Base-by-base conservation (phyloP, 2,329 filamentous ascomycete genomes). In the Ophiostoma montium region DNA sequence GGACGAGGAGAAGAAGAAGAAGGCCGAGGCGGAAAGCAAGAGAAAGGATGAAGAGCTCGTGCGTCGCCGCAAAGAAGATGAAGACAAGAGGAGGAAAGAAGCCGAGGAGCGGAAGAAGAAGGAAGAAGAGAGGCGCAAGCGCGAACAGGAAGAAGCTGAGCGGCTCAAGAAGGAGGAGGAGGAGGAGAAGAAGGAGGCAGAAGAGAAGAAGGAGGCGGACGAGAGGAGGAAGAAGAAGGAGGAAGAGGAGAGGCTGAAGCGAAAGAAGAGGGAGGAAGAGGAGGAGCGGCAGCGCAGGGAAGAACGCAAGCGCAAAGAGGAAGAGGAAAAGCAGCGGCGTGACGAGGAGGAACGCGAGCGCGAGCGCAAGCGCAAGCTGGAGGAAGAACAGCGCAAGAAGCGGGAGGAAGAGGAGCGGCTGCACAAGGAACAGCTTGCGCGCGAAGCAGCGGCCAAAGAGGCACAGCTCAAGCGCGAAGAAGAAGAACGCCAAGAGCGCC, bases 361-460 rank as follows among this genome's bases (percentile, higher is more conserved):
- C 33, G 67, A 77, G 35, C 27, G 12, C 7, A 31, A 33, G 33
- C 33, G 35, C 15, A 16, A 36, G 44, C 68, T 66, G 16, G 73
- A 77, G 56, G 70, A 74, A 51, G 70, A 74, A 51, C 70, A 75
- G 52, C 69, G 68, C 47, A 67, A 65, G 51, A 70, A 75, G 53
- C 67, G 49, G 7, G 45, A 48, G 15, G 49, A 51, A 13, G 45
- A 65, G 33, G 53, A 53, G 18, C 53, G 50, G 8, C 45, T 46
- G 3, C 52, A 43, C 15, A 33, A 41, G 36, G 49, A 53, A 41
- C 46, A 51, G 53, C 45, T 47, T 18, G 49, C 46, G 30, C 46
- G 46, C 27, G 49, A 47, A 30, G 49, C 45, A 32, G 42, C 42
- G 4, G 49, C 49, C 18, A 66, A 70, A 52, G 49, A 47, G 35